Conservation (phyloP, 2,329 filamentous ascomycete species). For the Gaeumannomyces sp. region DNA sequence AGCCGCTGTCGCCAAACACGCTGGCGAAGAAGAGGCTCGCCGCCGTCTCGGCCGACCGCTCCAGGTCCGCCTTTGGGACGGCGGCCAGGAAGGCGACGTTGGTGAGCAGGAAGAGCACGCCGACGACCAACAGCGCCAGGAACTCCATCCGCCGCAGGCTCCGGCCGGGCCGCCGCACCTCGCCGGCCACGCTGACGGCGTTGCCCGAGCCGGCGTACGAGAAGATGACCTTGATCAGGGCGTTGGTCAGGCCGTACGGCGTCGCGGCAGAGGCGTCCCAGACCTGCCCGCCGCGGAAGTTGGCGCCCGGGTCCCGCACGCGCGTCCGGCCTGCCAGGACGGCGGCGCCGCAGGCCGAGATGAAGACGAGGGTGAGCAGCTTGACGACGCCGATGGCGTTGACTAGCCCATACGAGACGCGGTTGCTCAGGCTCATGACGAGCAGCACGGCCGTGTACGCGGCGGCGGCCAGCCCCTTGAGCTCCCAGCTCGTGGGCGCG, state of each 20-base stretch:
- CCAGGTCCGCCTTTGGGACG: constrained; percentile 51
- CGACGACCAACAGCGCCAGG: constrained; percentile 50
- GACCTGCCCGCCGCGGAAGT: constrained; percentile 43
- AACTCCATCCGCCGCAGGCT: constrained; percentile 6
- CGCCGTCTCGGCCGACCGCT: constrained; percentile 52
- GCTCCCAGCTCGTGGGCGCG: constrained; percentile 40
- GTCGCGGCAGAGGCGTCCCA: background rate
- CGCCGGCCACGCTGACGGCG: constrained; percentile 53
- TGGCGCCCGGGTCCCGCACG: constrained; percentile 41
- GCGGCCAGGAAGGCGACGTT: constrained; percentile 62
- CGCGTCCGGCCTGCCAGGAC: constrained; percentile 47
- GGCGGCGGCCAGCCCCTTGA: constrained; percentile 59
- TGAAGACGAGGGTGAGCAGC: constrained; percentile 51
- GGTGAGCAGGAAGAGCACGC: constrained; percentile 55
- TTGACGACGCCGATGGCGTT: constrained; percentile 51
- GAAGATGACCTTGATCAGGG: constrained; percentile 52
- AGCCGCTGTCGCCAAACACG: constrained; percentile 47
- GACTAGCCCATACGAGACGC: constrained; percentile 43
- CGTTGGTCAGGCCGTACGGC: constrained; percentile 41
- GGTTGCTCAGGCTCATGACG: constrained; percentile 42
- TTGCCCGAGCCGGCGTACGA: constrained; percentile 51
- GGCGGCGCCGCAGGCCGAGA: constrained; percentile 49
- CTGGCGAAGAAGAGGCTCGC: constrained; percentile 56
- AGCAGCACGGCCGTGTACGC: constrained; percentile 53
- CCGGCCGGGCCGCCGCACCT: constrained; percentile 28